Evolutionary conservation across 352 stramenopile species (phyloP), one percentile per base, ranked within the genome.

Genomic region (Globisporangium spinosum): DNA sequence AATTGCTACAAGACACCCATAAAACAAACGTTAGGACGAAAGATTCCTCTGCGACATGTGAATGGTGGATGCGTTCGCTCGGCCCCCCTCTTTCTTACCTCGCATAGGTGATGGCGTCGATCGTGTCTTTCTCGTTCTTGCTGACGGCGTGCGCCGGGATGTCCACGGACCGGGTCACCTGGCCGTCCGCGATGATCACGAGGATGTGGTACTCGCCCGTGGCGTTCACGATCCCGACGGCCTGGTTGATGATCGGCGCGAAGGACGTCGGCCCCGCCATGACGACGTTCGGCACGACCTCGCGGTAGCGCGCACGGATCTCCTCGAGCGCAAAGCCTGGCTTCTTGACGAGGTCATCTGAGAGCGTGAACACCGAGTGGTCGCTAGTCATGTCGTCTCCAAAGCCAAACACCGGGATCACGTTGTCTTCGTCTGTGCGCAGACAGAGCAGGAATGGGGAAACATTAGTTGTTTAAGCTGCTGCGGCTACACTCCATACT

Each of bases 51-150:
- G 40, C 29, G 58, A 56, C 61, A 67, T 47, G 45, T 25, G 43
- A 15, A 32, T 10, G 29, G 9, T 45, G 38, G 38, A 45, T 45
- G 38, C 38, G 10, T 17, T 45, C 38, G 38, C 6, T 45, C 13
- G 38, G 12, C 7, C 38, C 2, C 38, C 25, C 10, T 3, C 5
- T 0, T 27, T 40, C 34, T 4, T 49, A 75, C 70, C 71, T 77
- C 17, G 83, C 87, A 68, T 85, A 83, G 5, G 77, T 87, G 72
- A 96, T 95, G 6, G 87, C 87, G 66, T 93, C 83, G 62, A 92
- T 91, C n/a, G 85, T 96, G 57, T 94, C 87, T 67, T 93, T 90
- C 66, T 96, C 86, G 70, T 92, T 93, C 71, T 89, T 90, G 72
- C 82, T 91, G 5, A 94, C 81, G 0, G 82, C 78, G 71, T 91